These are phyloP conservation scores for Thalassiosira ordinaria DNA, from an alignment of 352 stramenopile species.

Conservation along the genomic window DNA sequence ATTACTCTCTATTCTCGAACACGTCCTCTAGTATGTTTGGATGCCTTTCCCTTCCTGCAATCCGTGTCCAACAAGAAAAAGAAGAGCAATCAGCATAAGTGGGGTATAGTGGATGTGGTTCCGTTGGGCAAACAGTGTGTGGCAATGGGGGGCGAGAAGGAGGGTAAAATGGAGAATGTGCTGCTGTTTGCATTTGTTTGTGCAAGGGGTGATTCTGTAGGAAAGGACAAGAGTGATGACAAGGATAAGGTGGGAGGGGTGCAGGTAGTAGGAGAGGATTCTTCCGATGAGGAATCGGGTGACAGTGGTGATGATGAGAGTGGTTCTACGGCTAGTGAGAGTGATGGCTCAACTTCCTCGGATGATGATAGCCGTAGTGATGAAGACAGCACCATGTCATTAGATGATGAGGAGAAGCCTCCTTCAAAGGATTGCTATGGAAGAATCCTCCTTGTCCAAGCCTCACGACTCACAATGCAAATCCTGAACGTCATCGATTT, in stretches of 20 bases:
- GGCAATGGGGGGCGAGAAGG: constrained; percentile 66
- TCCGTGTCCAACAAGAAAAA: constrained; percentile 13
- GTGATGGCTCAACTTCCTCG: constrained; percentile 22
- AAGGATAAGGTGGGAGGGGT: constrained; percentile 29
- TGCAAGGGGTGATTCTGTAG: constrained; percentile 29
- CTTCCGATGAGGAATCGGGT: constrained; percentile 44
- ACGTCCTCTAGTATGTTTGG: constrained; percentile 42
- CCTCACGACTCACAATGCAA: constrained; percentile 49
- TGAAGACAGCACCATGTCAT: constrained; percentile 14
- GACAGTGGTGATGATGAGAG: no score
- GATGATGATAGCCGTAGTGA: constrained; percentile 28
- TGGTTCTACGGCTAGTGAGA: no score
- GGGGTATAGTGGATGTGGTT: constrained; percentile 73
- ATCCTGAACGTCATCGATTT: constrained; percentile 74
- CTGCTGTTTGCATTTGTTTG: constrained; percentile 72
- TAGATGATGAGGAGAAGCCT: constrained; percentile 20
- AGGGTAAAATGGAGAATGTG: constrained; percentile 77
- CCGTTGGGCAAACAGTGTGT: constrained; percentile 62
- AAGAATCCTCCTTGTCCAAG: constrained; percentile 68
- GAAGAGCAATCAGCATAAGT: constrained; percentile 32
- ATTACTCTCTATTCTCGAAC: constrained; percentile 68
- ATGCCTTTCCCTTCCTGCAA: constrained; percentile 42
- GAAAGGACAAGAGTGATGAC: constrained; percentile 2
- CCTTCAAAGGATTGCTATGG: constrained; percentile 37
- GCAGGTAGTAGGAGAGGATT: constrained; percentile 59